These are phyloP conservation scores for Saccharomyces pastorianus DNA, from an alignment of 1,139 yeast species.

Conservation along the genomic window DNA sequence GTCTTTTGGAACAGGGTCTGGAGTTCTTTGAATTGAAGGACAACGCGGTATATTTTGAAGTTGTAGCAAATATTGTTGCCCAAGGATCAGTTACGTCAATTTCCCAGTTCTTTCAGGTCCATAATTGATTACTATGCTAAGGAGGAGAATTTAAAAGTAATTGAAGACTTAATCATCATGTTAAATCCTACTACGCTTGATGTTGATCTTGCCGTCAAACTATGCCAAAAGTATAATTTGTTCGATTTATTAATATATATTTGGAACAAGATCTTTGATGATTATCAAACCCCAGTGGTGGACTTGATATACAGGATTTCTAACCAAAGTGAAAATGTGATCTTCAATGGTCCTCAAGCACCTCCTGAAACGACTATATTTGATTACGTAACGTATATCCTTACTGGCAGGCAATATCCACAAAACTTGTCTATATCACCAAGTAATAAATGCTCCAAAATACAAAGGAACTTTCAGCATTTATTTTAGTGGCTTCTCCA, in stretches of 20 bases:
- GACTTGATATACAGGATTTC: conserved; percentile 31
- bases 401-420: conserved; percentile 75
- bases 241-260: conserved; percentile 58
- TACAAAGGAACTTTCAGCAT: conserved; percentile 45
- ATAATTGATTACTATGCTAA: conserved; percentile 46
- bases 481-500: conserved; percentile 45
- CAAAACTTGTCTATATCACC: conserved; percentile 44
- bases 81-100: conserved; percentile 40
- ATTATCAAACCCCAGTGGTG: conserved; percentile 58
- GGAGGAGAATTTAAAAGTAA: conserved; percentile 36
- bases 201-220: conserved; percentile 56
- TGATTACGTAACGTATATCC: conserved; percentile 56
- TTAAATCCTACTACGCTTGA: conserved; percentile 62
- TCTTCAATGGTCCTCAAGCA: conserved; percentile 7
- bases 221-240: conserved; percentile 49
- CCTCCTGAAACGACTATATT: conserved; percentile 29
- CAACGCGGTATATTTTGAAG: conserved; percentile 39
- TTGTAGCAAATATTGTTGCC: conserved; percentile 44
- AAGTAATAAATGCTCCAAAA: conserved; percentile 22
- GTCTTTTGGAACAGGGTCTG: conserved; percentile 42
- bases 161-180: conserved; percentile 60
- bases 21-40: conserved; percentile 33
- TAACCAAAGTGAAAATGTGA: conserved; percentile 5
- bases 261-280: conserved; percentile 58
- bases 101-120: conserved; percentile 58